These are phyloP conservation scores for Trebouxia gelatinosa DNA, from an alignment of 163 green algal genomes.

Conservation along the genomic window DNA sequence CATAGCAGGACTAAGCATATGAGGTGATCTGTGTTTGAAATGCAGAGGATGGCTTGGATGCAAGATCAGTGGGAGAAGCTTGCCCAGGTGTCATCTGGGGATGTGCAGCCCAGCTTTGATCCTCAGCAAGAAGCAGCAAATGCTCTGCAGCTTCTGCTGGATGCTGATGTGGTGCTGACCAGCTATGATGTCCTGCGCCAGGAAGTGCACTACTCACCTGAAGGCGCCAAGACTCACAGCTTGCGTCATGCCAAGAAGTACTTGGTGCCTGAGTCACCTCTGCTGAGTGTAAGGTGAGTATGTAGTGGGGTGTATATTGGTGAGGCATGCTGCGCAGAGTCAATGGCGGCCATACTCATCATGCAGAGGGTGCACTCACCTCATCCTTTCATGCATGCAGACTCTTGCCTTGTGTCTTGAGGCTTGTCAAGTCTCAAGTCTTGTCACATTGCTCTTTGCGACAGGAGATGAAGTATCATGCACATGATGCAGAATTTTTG, in stretches of 20 bases:
- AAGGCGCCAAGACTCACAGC: background rate
- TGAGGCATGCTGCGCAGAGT: too few relatives aligned
- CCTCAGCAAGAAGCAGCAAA: constrained; percentile 40
- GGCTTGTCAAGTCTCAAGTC: too few relatives aligned
- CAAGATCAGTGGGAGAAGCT: constrained; percentile 29
- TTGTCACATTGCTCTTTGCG: too few relatives aligned
- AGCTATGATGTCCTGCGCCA: constrained; percentile 61
- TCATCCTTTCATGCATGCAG: too few relatives aligned
- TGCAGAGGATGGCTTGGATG: constrained; percentile 13
- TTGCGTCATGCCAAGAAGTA: constrained; percentile 72
- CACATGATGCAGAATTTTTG: too few relatives aligned
- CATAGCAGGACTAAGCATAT: too few relatives aligned
- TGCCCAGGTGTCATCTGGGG: constrained; percentile 12
- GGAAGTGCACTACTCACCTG: constrained; percentile 37
- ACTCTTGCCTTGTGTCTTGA: too few relatives aligned
- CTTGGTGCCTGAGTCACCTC: constrained; percentile 38
- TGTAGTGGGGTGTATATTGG: too few relatives aligned
- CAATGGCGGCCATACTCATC: too few relatives aligned
- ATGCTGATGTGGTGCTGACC: constrained; percentile 73
- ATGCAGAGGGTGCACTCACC: too few relatives aligned
- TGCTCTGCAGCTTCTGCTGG: constrained; percentile 43
- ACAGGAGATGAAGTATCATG: too few relatives aligned
- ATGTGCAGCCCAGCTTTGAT: constrained; percentile 32
- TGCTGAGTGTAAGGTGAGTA: constrained; percentile 15
- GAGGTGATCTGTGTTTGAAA: too few relatives aligned